Percentiles rank a stretch among this genome's conserved stretches.
These are phyloP conservation scores for Paragyromitra xinjiangensis DNA, from an alignment of 495 filamentous ascomycete genomes.

Conservation along the genomic window DNA sequence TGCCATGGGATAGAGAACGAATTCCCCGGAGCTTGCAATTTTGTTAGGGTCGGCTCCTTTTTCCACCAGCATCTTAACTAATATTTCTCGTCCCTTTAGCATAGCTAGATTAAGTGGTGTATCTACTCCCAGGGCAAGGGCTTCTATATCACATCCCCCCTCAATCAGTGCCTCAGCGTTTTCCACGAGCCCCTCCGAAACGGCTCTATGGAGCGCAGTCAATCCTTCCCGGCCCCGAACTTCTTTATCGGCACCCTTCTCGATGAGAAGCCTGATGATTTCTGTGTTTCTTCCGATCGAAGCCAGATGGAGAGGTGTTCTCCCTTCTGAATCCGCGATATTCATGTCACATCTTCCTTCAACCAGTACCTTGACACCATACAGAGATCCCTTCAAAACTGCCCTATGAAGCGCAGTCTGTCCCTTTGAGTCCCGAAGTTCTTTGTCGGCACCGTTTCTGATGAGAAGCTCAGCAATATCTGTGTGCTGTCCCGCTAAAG, in stretches of 20 bases:
- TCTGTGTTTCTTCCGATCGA: neutral
- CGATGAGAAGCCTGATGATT: slow-evolving; percentile 2
- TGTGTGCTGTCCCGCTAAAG: too few species aligned
- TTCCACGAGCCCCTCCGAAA: neutral
- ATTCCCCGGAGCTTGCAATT: neutral
- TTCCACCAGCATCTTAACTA: neutral
- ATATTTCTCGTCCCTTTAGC: neutral
- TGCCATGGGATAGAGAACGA: neutral
- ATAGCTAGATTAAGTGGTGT: slow-evolving; percentile 8
- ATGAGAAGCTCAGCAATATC: too few species aligned
- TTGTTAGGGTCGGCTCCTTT: slow-evolving; percentile 4
- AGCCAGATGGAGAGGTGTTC: slow-evolving; percentile 22
- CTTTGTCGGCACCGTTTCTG: neutral
- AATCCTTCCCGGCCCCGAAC: neutral
- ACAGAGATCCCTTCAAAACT: neutral
- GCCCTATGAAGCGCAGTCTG: slow-evolving; percentile 9
- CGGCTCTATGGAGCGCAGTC: slow-evolving; percentile 10
- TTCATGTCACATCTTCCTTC: neutral
- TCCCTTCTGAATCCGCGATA: neutral
- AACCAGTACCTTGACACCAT: neutral
- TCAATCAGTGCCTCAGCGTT: neutral
- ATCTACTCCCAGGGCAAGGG: neutral
- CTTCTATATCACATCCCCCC: slow-evolving; percentile 1
- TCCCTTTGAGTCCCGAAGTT: neutral
- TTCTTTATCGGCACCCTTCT: neutral